Evolutionary conservation across 768 basidiomycete species (phyloP).

Genomic region (Trametes coccinea): DNA sequence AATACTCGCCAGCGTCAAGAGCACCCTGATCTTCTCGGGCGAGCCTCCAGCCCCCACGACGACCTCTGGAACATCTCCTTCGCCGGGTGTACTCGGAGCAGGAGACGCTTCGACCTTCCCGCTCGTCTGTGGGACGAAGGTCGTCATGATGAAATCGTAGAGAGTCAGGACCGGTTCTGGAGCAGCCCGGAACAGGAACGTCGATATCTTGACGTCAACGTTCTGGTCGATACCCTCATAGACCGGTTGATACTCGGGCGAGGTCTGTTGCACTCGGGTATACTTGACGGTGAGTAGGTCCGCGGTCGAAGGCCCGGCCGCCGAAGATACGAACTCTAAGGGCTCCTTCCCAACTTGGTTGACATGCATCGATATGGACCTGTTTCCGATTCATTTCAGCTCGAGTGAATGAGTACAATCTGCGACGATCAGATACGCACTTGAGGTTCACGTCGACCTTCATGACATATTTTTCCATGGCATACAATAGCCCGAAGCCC

Average conservation of each 20-base stretch:
- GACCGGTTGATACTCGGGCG: constrained; percentile 78
- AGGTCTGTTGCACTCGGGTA: constrained; percentile 73
- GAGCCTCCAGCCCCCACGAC: constrained; percentile 13
- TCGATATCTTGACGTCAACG: constrained; percentile 85
- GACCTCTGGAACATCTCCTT: constrained; percentile 10
- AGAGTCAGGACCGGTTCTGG: constrained; percentile 89
- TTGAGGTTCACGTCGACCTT: constrained; percentile 79
- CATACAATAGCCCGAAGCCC: constrained; percentile 74
- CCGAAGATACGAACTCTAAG: constrained; percentile 67
- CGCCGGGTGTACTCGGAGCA: constrained; percentile 9
- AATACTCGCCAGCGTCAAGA: constrained; percentile 82
- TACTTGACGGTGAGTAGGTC: constrained; percentile 84
- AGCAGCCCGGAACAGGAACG: constrained; percentile 83
- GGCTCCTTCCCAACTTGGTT: constrained; percentile 54
- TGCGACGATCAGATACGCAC: constrained; percentile 35
- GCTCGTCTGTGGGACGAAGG: constrained; percentile 73
- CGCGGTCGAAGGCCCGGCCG: constrained; percentile 42
- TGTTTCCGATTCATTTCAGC: constrained; percentile 30
- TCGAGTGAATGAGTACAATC: neutral
- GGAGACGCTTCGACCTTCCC: constrained; percentile 8
- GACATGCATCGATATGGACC: constrained; percentile 76
- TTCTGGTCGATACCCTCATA: constrained; percentile 88
- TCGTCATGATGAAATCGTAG: constrained; percentile 97
- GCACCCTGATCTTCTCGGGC: constrained; percentile 66
- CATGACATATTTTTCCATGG: constrained; percentile 82